Evolutionary conservation across 345 rosid genomes (phyloP), one percentile per base, ranked within the genome.

Genomic region (Isatis tinctoria): DNA sequence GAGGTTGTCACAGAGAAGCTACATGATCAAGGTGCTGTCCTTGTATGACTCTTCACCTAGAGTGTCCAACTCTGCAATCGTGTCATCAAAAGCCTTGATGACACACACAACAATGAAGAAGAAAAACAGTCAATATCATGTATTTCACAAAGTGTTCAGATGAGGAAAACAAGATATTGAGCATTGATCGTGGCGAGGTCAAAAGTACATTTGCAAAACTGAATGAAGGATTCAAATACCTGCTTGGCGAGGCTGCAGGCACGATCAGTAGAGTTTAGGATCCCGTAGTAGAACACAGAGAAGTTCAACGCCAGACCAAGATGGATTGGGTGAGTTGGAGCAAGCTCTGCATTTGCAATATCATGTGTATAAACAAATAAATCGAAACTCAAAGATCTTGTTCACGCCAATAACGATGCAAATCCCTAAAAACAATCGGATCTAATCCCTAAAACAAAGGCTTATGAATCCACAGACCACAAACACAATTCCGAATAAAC

Each of bases 11-110:
- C 97, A 96, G 28, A 94, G 97, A 66, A 94, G 98, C 84, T 95
- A 97, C 99, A 90, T 95, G 82, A 94, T 94, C 85, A 94, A 83
- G 60, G 97, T 92, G 84, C 93, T 95, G 65, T 95, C 99, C 82
- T 92, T 95, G 89, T 95, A 95, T 4, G 99, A 95, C 73, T 95
- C 99, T 81, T 95, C 99, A 16, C 99, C 99, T 1, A 95, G 81
- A 2, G 97, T 92, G 75, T 95, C 99, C 81, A 95, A 80, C 80
- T 95, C 97, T 11, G 97, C 99, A 66, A 92, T 95, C 10, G 99
- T 97, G 65, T 95, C 99, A 56, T 95, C 99, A 60, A 95, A 91
- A 35, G 97, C 97, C 97, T 95, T 5, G 24, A 17, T 35, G 17
- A 27, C n/a, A 68, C 20, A 51, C 3, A 48, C 41, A 54, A 40